These are phyloP conservation scores for Botrytis elliptica DNA, from an alignment of 2,329 filamentous ascomycete genomes.

Conservation along the genomic window DNA sequence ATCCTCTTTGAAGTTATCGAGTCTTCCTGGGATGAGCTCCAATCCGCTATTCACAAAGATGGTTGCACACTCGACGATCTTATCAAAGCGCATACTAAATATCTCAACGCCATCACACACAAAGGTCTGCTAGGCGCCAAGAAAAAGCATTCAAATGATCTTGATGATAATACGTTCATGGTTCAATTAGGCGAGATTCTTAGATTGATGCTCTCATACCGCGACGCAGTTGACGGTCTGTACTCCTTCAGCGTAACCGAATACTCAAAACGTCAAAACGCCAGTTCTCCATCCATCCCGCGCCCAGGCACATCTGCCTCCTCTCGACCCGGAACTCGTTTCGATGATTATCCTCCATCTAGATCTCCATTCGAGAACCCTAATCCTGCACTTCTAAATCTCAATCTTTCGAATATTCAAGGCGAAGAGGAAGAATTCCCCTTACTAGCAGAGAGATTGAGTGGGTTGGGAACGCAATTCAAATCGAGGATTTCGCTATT, in stretches of 20 bases:
- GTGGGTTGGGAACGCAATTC: constrained; percentile 73
- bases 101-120: constrained; percentile 90
- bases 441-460: constrained; percentile 70
- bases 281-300: constrained; percentile 32
- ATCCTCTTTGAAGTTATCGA: constrained; percentile 99
- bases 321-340: constrained; percentile 34
- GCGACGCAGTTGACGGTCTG: constrained; percentile 87
- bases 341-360: constrained; percentile 30
- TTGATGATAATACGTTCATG: constrained; percentile 73
- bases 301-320: constrained; percentile 32
- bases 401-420: constrained; percentile 41
- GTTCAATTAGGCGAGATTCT: constrained; percentile 89
- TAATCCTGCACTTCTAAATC: constrained; percentile 35
- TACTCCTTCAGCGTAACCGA: constrained; percentile 95
- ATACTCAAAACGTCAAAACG: constrained; percentile 82
- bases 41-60: constrained; percentile 77
- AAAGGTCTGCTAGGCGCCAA: constrained; percentile 87
- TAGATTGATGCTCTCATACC: constrained; percentile 90
- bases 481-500: constrained; percentile 73
- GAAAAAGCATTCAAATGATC: constrained; percentile 45
- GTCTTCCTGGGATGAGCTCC: constrained; percentile 87
- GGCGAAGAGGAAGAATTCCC: constrained; percentile 58
- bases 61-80: constrained; percentile 92
- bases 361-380: constrained; percentile 24
- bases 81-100: constrained; percentile 85